These are phyloP conservation scores for Kondoa malvinella DNA, from an alignment of 768 basidiomycete genomes.

Conservation along the genomic window DNA sequence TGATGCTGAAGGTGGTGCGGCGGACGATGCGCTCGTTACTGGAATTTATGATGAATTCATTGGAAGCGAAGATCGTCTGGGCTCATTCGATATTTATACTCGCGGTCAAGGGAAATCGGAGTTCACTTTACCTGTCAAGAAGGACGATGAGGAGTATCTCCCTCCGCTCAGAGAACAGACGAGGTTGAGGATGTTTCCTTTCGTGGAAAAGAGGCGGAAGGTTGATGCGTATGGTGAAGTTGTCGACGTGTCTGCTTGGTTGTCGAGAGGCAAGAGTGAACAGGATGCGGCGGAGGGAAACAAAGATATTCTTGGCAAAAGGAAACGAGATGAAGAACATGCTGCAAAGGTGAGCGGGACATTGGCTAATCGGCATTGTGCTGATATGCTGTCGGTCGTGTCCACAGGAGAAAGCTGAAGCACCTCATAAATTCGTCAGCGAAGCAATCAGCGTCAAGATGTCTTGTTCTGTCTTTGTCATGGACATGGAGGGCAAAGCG, in stretches of 20 bases:
- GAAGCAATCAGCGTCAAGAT: constrained; percentile 60
- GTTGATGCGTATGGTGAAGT: constrained; percentile 94
- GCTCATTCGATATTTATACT: constrained; percentile 86
- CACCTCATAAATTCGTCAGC: constrained; percentile 77
- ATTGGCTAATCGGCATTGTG: background rate
- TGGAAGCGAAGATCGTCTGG: constrained; percentile 34
- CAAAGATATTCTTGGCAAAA: constrained; percentile 54
- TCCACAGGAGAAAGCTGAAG: constrained; percentile 56
- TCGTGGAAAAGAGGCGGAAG: constrained; percentile 73
- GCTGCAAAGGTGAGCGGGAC: constrained; percentile 45
- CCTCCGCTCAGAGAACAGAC: constrained; percentile 34
- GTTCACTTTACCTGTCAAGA: constrained; percentile 29
- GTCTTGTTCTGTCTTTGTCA: constrained; percentile 68
- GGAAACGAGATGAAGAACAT: constrained; percentile 54
- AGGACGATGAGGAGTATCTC: constrained; percentile 70
- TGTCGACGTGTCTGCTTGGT: constrained; percentile 88
- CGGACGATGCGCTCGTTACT: background rate
- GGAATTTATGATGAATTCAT: constrained; percentile 39
- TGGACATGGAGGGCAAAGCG: constrained; percentile 91
- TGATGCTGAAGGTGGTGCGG: constrained; percentile 4
- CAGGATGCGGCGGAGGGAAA: constrained; percentile 48
- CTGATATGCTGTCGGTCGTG: background rate
- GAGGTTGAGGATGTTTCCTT: constrained; percentile 92
- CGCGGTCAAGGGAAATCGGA: constrained; percentile 8
- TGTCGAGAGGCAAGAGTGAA: constrained; percentile 84